phyloP scores from a whole-genome alignment of 1,284 basidiomycete species.

The Ceratobasidium sp. region DNA sequence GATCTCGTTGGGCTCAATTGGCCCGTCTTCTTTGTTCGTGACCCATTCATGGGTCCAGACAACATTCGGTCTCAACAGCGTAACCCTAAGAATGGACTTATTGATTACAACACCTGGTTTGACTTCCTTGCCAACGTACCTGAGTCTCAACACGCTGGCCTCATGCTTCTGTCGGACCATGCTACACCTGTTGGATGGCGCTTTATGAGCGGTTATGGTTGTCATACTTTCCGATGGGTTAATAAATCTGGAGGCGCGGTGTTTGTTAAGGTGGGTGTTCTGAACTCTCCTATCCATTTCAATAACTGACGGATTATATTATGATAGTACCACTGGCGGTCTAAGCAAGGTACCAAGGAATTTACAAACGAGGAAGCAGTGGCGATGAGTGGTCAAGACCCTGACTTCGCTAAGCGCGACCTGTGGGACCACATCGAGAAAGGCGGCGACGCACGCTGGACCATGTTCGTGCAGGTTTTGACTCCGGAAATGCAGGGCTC shows the following conservation, averaged over 20 bases:
- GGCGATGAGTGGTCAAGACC: constrained; percentile 57
- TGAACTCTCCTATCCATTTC: constrained; percentile 52
- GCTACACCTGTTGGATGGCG: constrained; percentile 92
- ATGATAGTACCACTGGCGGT: constrained; percentile 54
- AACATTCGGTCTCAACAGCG: constrained; percentile 56
- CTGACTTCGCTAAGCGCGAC: constrained; percentile 60
- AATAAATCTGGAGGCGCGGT: constrained; percentile 85
- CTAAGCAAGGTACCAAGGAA: constrained; percentile 50
- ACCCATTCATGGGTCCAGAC: constrained; percentile 62
- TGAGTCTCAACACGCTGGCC: constrained; percentile 69
- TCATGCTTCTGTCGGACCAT: constrained; percentile 91
- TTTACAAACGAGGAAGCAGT: constrained; percentile 60
- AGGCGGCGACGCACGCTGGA: constrained; percentile 59
- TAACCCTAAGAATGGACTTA: constrained; percentile 55
- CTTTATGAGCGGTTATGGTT: constrained; percentile 90
- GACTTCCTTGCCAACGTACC: constrained; percentile 61
- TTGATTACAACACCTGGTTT: constrained; percentile 58
- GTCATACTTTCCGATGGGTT: constrained; percentile 89
- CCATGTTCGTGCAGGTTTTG: constrained; percentile 59
- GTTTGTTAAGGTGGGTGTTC: constrained; percentile 86
- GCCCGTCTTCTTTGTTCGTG: constrained; percentile 89
- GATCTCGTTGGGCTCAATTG: constrained; percentile 72
- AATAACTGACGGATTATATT: constrained; percentile 10
- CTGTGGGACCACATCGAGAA: constrained; percentile 60
- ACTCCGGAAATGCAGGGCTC: constrained; percentile 56